phyloP scores from a whole-genome alignment of 73 alveolate genomes.

The Paramecium pentaurelia region DNA sequence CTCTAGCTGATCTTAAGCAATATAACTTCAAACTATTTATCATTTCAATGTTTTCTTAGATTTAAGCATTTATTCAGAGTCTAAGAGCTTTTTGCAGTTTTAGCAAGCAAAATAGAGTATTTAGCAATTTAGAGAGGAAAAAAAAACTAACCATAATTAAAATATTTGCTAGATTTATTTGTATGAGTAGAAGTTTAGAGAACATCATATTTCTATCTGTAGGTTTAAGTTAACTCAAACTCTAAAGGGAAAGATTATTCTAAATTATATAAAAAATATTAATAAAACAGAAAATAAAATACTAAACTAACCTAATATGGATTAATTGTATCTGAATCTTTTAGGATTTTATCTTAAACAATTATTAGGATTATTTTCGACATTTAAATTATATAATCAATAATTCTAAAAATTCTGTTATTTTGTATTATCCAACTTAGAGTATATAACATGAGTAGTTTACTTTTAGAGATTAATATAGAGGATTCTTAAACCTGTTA shows the following conservation, averaged over 20 bases:
- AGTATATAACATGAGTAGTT: too few species aligned
- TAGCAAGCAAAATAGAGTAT: background rate
- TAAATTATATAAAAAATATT: background rate
- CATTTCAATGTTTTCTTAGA: constrained; percentile 46
- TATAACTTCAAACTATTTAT: constrained; percentile 23
- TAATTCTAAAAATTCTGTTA: background rate
- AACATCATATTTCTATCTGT: background rate
- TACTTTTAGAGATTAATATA: too few species aligned
- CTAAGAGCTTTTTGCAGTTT: constrained; percentile 18
- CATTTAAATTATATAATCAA: background rate
- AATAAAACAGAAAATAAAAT: background rate
- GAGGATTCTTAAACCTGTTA: too few species aligned
- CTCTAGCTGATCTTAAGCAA: background rate
- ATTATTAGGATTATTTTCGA: background rate
- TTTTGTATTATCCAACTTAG: background rate
- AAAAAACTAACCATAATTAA: background rate
- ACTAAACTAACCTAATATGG: background rate
- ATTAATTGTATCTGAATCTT: background rate
- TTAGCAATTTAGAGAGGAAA: background rate
- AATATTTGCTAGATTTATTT: background rate
- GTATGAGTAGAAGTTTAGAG: background rate
- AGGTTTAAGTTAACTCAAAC: background rate
- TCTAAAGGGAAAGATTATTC: background rate
- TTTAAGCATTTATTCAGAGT: background rate
- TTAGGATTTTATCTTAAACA: background rate